Evolutionary conservation across 2,329 filamentous ascomycete species (phyloP).

Genomic region (Teratosphaeria pseudoeucalypti): DNA sequence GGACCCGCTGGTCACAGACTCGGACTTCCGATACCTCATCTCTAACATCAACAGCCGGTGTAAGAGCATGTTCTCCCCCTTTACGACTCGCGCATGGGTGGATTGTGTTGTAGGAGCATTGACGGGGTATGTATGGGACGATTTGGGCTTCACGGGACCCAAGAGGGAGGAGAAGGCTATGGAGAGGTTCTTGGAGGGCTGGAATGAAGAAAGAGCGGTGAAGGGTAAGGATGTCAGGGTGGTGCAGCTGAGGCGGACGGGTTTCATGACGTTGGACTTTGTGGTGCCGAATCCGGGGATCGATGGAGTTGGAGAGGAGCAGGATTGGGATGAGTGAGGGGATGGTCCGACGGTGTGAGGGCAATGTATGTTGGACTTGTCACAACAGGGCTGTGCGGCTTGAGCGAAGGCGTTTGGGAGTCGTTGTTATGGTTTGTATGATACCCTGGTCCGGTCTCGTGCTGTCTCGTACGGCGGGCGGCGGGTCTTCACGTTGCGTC

Average conservation of each 20-base stretch:
- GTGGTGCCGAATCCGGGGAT: constrained; percentile 72
- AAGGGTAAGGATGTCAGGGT: constrained; percentile 57
- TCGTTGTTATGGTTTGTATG: not conserved
- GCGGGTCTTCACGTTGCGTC: too few relatives aligned
- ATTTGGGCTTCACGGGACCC: constrained; percentile 64
- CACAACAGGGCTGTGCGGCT: not conserved
- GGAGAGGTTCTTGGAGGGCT: constrained; percentile 74
- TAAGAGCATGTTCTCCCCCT: constrained; percentile 69
- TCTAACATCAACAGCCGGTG: constrained; percentile 72
- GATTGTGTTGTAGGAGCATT: constrained; percentile 70
- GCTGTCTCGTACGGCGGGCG: too few relatives aligned
- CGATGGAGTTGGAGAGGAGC: constrained; percentile 14
- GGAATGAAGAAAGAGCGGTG: constrained; percentile 62
- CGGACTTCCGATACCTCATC: constrained; percentile 74
- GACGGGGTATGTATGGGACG: constrained; percentile 93
- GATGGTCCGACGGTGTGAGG: not conserved
- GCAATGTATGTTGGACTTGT: not conserved
- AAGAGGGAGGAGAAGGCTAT: constrained; percentile 61
- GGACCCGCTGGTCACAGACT: constrained; percentile 73
- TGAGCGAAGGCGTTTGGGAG: not conserved
- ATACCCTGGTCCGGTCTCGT: not conserved
- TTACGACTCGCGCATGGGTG: constrained; percentile 62
- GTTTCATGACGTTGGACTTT: constrained; percentile 78
- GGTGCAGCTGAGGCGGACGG: constrained; percentile 68
- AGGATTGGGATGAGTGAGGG: constrained; percentile 10